Evolutionary conservation across 305 asterid genomes (phyloP).

Genomic region (Solanum chacoense): DNA sequence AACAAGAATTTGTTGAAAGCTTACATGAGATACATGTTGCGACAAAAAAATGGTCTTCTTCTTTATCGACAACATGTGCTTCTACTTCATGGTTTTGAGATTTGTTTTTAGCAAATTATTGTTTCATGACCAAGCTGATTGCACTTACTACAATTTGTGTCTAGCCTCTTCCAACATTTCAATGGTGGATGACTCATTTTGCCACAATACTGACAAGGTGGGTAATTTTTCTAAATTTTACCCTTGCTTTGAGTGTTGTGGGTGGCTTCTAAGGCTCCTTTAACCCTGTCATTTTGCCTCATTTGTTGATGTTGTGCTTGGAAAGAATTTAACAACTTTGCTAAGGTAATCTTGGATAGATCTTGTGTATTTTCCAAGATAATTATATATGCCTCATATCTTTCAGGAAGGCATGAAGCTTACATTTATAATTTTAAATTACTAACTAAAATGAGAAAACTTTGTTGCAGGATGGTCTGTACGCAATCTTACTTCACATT

Average conservation of each 20-base stretch:
- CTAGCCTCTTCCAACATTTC: neutral
- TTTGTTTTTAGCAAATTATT: neutral
- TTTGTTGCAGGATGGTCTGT: neutral
- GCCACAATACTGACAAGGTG: neutral
- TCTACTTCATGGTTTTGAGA: neutral
- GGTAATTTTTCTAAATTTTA: neutral
- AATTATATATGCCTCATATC: neutral
- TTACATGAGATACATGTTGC: neutral
- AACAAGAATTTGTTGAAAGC: neutral
- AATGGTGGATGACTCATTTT: neutral
- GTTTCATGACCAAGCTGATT: neutral
- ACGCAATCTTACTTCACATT: neutral
- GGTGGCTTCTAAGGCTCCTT: neutral
- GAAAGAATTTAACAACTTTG: neutral
- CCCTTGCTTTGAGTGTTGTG: neutral
- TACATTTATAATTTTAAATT: neutral
- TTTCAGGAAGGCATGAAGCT: neutral
- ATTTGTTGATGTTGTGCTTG: neutral
- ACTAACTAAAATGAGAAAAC: neutral
- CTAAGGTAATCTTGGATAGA: neutral
- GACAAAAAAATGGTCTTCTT: neutral
- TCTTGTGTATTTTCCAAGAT: neutral
- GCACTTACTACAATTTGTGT: neutral
- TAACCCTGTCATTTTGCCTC: neutral
- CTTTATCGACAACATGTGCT: neutral